phyloP scores from a whole-genome alignment of 2,329 filamentous ascomycete genomes.

The Fusarium tupiense region DNA sequence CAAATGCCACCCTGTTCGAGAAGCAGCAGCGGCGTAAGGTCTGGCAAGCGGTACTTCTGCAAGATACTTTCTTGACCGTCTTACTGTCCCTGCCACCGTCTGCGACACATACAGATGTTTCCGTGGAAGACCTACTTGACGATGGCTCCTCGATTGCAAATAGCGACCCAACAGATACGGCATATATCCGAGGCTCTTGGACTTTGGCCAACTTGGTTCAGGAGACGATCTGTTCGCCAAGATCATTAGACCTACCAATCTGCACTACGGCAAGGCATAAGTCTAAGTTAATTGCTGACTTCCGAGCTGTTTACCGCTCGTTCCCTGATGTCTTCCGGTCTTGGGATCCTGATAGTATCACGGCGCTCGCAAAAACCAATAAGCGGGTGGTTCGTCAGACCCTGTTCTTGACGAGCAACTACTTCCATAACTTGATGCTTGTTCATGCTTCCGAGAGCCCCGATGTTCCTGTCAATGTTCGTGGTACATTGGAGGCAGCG shows the following conservation, averaged over 20 bases:
- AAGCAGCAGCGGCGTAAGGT: constrained; percentile 83
- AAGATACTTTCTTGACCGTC: constrained; percentile 84
- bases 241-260: constrained; percentile 78
- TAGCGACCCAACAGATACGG: constrained; percentile 71
- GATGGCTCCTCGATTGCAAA: constrained; percentile 67
- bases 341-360: constrained; percentile 70
- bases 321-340: constrained; percentile 77
- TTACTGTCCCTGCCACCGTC: constrained; percentile 80
- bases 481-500: constrained; percentile 77
- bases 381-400: constrained; percentile 78
- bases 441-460: constrained; percentile 76
- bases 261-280: constrained; percentile 75
- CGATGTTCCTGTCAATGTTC: constrained; percentile 71
- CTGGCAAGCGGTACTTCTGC: constrained; percentile 83
- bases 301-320: constrained; percentile 75
- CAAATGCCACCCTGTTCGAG: constrained; percentile 73
- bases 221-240: constrained; percentile 77
- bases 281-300: constrained; percentile 74
- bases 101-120: constrained; percentile 82
- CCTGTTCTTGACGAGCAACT: constrained; percentile 82
- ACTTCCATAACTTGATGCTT: constrained; percentile 84
- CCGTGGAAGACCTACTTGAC: constrained; percentile 76
- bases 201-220: constrained; percentile 81
- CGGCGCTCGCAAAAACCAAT: constrained; percentile 65
- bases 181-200: constrained; percentile 81